Conservation (phyloP, 352 stramenopile species). For the Globisporangium yorkense region DNA sequence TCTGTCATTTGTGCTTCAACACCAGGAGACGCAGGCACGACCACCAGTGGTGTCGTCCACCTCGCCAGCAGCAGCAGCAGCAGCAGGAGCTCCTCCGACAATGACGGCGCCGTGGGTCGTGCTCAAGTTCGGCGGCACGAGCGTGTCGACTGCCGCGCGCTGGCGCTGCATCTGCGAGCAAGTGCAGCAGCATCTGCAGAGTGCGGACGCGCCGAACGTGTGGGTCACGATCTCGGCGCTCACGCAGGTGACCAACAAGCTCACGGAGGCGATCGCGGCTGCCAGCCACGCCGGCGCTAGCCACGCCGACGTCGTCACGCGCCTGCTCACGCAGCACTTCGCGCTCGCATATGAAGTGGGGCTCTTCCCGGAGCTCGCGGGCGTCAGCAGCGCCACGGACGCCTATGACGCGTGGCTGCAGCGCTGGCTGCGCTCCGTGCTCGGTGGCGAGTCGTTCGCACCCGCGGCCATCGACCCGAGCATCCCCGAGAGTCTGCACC, state of each 20-base stretch:
- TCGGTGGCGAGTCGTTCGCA: constrained; percentile 47
- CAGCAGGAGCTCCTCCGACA: no score
- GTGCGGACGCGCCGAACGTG: constrained; percentile 34
- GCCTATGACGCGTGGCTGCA: constrained; percentile 50
- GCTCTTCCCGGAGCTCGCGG: constrained; percentile 36
- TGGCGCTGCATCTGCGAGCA: constrained; percentile 80
- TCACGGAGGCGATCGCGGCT: constrained; percentile 50
- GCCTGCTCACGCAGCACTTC: constrained; percentile 69
- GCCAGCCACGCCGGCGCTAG: constrained; percentile 29
- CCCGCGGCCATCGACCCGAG: constrained; percentile 31
- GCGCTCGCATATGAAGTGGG: constrained; percentile 62
- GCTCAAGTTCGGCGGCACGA: constrained; percentile 89
- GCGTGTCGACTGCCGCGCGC: constrained; percentile 69
- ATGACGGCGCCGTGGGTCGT: constrained; percentile 51
- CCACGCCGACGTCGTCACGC: constrained; percentile 38
- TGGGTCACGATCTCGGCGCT: constrained; percentile 88
- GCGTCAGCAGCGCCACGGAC: constrained; percentile 29
- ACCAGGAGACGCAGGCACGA: background rate
- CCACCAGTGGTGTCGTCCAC: background rate
- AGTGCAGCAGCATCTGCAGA: constrained; percentile 48
- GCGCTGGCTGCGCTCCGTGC: constrained; percentile 51
- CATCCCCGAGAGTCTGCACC: constrained; percentile 44
- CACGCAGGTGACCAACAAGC: constrained; percentile 85
- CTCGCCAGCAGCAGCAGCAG: no score
- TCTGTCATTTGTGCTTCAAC: background rate